Base-by-base conservation (phyloP, 805 yeast genomes). In the Jamesozyma jinghongensis region DNA sequence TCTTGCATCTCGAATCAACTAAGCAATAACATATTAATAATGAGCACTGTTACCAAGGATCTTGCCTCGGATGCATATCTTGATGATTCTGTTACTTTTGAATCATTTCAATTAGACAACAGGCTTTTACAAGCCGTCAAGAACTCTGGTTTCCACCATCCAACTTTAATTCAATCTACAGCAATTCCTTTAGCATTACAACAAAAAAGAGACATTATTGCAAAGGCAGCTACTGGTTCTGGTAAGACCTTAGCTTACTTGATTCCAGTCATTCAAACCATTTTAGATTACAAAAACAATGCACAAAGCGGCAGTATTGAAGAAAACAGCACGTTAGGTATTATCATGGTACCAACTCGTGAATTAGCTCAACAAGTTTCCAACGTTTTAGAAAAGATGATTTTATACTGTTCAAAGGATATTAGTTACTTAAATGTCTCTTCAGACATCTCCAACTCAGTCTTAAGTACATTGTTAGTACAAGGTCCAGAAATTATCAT, bases 211-310 rank as follows among this genome's bases (percentile, higher is more conserved):
- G 97, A 90, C 59, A 82, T 90, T 48, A 81, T 90, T 36, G 97
- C 97, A 30, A 80, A 84, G 57, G 96, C 97, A 5, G 78, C 85
- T 19, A 90, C 98, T 0, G 98, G 98, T 3, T 83, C 95, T 7
- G 97, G 97, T 49, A 90, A 90, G 62, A 90, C 97, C 0, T 84
- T 85, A 10, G 94, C 97, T 1, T 90, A 90, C 58, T 65, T 81
- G 47, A 73, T 90, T 37, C 98, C 98, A 5, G 80, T 92, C 14
- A 61, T 92, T 32, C 94, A 92, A 60, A 73, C 78, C 32, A 74
- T 92, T 32, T 66, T 90, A 44, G 65, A 68, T 18, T 67, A 65
- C 34, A 65, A 51, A 44, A 59, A 51, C 44, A 59, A 51, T 31
- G 57, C 52, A 6, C 53, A 55, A 12, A 20, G 30, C 5, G 40